Evolutionary conservation across 352 stramenopile species (phyloP), one percentile per base, ranked within the genome.

Genomic region (Sclerospora graminicola): DNA sequence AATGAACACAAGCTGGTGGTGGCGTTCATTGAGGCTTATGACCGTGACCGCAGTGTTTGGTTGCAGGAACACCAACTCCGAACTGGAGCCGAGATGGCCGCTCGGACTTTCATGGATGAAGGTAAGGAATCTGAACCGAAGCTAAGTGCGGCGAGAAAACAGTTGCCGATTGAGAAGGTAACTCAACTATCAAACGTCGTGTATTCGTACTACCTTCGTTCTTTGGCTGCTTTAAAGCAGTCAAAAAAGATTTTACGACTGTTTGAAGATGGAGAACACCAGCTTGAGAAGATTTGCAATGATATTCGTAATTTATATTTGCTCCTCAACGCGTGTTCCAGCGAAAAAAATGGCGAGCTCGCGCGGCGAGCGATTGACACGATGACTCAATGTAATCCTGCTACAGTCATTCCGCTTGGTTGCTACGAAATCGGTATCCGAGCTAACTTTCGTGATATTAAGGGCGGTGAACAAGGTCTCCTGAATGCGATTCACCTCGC

Each of bases 401-500:
- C 39, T 10, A 40, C 52, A 8, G 45, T 62, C 35, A 51, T 73
- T 15, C 56, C 63, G 8, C 30, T 69, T 20, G 41, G 46, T 29
- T 63, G 50, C 45, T 73, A 73, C 31, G 59, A 69, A 13, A 36
- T 60, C 24, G 63, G 55, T 13, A 64, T 73, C 30, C 59, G 51
- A 40, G 23, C 63, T 11, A 69, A 65, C n/a, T 47, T 66, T 20
- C 54, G 48, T 10, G 45, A 54, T 30, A 46, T 48, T 14, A 55
- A 66, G 4, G 47, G 51, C 5, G 43, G 41, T 20, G 51, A 61
- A 39, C 48, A 31, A 29, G 54, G 61, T 20, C 40, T 72, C 15
- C 33, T 69, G 36, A 54, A 60, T 50, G 68, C 68, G 2, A 48
- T 81, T 18, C 36, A 64, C 44, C 37, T 81, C 6, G 58, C 54